These are phyloP conservation scores for Aspergillus calidoustus DNA, from an alignment of 2,329 filamentous ascomycete species.

Conservation along the genomic window DNA sequence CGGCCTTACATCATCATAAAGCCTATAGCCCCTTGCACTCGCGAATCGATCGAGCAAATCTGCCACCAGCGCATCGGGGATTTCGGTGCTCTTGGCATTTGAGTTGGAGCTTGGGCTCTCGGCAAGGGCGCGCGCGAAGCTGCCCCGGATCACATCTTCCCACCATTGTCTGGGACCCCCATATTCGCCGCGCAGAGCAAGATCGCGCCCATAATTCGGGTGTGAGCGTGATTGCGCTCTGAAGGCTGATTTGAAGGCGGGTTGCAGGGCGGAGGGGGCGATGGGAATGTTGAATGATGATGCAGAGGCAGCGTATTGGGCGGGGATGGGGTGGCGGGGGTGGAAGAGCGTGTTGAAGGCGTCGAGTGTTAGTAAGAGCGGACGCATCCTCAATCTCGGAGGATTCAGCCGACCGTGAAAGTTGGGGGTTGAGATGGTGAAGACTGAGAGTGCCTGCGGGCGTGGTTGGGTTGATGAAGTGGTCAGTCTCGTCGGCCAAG, in stretches of 20 bases:
- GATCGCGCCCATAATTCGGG: slow-evolving; percentile 51
- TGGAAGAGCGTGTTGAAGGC: slow-evolving; percentile 52
- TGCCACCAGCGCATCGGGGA: slow-evolving; percentile 42
- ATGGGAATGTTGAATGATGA: slow-evolving; percentile 41
- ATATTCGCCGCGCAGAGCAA: slow-evolving; percentile 40
- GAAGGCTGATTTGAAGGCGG: slow-evolving; percentile 44
- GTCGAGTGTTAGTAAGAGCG: slow-evolving; percentile 51
- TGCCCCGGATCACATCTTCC: slow-evolving; percentile 46
- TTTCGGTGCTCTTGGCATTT: slow-evolving; percentile 18
- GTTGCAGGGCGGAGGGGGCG: slow-evolving; percentile 33
- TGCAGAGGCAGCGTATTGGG: slow-evolving; percentile 47
- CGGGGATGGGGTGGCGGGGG: slow-evolving; percentile 43
- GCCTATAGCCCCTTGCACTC: slow-evolving; percentile 43
- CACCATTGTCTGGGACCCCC: slow-evolving; percentile 51
- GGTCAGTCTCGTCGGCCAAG: too few relatives aligned
- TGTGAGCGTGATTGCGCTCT: slow-evolving; percentile 35
- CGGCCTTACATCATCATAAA: slow-evolving; percentile 45
- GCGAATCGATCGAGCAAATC: slow-evolving; percentile 46
- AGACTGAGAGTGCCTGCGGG: too few relatives aligned
- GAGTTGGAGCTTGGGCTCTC: slow-evolving; percentile 8
- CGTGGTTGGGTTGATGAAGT: neutral
- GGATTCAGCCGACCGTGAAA: neutral
- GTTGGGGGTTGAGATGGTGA: neutral
- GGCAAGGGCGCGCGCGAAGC: slow-evolving; percentile 37
- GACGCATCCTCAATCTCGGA: slow-evolving; percentile 20